phyloP scores from a whole-genome alignment of 352 stramenopile genomes.

The Phytophthora pistaciae region DNA sequence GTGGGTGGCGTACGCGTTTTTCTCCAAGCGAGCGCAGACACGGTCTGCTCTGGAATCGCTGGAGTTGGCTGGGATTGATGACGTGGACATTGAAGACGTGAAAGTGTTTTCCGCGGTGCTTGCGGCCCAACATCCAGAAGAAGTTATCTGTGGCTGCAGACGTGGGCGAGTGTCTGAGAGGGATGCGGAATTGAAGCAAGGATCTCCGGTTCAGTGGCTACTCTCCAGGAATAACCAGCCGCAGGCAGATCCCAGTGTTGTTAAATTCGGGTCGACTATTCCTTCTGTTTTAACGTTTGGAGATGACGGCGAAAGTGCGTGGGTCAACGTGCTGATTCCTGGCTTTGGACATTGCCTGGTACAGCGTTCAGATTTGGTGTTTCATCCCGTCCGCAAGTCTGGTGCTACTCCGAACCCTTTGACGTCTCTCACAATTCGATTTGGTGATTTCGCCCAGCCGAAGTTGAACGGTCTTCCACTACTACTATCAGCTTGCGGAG shows the following conservation, averaged over 20 bases:
- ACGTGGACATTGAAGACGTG: conserved; percentile 11
- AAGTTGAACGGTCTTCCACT: background rate
- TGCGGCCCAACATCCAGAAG: conserved; percentile 21
- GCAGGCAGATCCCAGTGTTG: background rate
- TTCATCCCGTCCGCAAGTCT: background rate
- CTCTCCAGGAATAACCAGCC: background rate
- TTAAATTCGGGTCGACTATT: background rate
- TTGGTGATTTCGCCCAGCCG: background rate
- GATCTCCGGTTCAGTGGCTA: conserved; percentile 7
- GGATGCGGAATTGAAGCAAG: conserved; percentile 15
- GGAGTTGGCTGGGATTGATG: conserved; percentile 8
- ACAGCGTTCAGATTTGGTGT: background rate
- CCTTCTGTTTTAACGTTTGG: background rate
- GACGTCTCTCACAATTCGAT: conserved; percentile 4
- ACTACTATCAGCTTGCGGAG: background rate
- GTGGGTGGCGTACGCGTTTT: conserved; percentile 28
- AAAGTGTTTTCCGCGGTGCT: conserved; percentile 8
- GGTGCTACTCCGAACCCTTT: background rate
- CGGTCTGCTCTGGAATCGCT: conserved; percentile 18
- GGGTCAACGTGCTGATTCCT: conserved; percentile 2
- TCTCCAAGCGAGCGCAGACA: conserved; percentile 21
- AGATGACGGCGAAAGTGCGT: background rate
- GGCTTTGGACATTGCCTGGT: background rate
- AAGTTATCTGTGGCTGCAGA: conserved; percentile 8
- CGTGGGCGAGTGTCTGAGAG: conserved; percentile 4